phyloP scores from a whole-genome alignment of 306 rosid genomes.

The Canavalia gladiata region DNA sequence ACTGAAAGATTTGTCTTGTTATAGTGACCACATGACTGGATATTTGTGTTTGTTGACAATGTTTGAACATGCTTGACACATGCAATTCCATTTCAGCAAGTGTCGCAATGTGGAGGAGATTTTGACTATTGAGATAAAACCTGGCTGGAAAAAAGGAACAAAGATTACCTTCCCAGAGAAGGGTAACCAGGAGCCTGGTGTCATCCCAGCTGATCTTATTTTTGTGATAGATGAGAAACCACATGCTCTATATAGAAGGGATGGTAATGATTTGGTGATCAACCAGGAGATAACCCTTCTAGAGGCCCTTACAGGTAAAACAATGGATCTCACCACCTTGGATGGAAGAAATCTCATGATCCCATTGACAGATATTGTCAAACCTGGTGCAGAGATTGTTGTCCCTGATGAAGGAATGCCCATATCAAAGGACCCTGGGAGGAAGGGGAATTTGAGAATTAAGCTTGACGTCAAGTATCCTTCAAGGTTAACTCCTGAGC shows the following conservation, averaged over 20 bases:
- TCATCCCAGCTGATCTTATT: constrained; percentile 84
- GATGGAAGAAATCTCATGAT: constrained; percentile 81
- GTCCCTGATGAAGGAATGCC: constrained; percentile 96
- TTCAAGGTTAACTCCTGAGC: constrained; percentile 74
- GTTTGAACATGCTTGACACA: constrained; percentile 47
- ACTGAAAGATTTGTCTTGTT: constrained; percentile 15
- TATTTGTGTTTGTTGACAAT: constrained; percentile 37
- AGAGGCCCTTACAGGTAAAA: constrained; percentile 93
- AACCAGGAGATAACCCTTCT: constrained; percentile 83
- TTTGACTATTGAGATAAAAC: constrained; percentile 83
- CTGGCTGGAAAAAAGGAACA: constrained; percentile 99
- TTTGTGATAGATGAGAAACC: constrained; percentile 96
- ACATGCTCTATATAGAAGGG: constrained; percentile 80
- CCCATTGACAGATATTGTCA: constrained; percentile 71
- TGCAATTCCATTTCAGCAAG: constrained; percentile 67
- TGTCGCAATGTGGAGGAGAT: constrained; percentile 78
- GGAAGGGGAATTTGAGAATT: constrained; percentile 83
- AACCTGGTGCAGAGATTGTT: constrained; percentile 74
- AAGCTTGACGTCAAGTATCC: constrained; percentile 89
- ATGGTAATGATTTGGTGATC: constrained; percentile 84
- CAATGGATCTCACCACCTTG: constrained; percentile 68
- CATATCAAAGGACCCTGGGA: constrained; percentile 85
- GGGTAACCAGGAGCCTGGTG: constrained; percentile 90
- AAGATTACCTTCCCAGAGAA: constrained; percentile 91
- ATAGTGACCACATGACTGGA: constrained; percentile 15